These are phyloP conservation scores for Ogataea pini DNA, from an alignment of 805 yeast genomes.

Conservation along the genomic window DNA sequence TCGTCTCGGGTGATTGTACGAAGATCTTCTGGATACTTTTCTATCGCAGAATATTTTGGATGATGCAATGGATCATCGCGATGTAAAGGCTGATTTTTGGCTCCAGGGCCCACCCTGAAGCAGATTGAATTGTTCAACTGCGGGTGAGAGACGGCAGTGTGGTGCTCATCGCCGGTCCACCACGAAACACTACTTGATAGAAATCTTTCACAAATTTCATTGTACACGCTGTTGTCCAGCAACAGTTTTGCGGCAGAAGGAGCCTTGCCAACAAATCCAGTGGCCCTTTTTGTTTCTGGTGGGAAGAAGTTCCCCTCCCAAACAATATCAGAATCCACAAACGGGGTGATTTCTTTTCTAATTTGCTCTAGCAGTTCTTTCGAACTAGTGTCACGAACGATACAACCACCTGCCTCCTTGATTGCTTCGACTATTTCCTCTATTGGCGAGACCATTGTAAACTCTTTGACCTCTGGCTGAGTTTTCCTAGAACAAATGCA, in stretches of 20 bases:
- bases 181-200: conserved; percentile 23
- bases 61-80: conserved; percentile 31
- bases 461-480: conserved; percentile 10
- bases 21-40: conserved; percentile 18
- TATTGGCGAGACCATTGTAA: conserved; percentile 13
- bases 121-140: conserved; percentile 25
- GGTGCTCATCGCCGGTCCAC: conserved; percentile 26
- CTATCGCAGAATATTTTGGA: conserved; percentile 19
- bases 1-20: conserved; percentile 24
- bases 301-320: conserved; percentile 33
- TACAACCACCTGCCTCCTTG: conserved; percentile 30
- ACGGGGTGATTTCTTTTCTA: conserved; percentile 26
- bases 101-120: conserved; percentile 32
- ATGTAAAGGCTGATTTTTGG: conserved; percentile 27
- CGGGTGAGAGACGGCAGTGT: conserved; percentile 26
- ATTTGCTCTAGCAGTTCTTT: conserved; percentile 18
- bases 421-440: conserved; percentile 18
- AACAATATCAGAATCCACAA: conserved; percentile 23
- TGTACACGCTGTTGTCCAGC: conserved; percentile 21
- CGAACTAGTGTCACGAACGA: conserved; percentile 24
- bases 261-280: conserved; percentile 27
- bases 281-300: conserved; percentile 26
- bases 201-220: conserved; percentile 24
- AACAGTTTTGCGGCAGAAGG: conserved; percentile 21
- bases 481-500: conserved; percentile 7